phyloP scores from a whole-genome alignment of 2,329 filamentous ascomycete genomes.

The Achaetomium macrosporum region DNA sequence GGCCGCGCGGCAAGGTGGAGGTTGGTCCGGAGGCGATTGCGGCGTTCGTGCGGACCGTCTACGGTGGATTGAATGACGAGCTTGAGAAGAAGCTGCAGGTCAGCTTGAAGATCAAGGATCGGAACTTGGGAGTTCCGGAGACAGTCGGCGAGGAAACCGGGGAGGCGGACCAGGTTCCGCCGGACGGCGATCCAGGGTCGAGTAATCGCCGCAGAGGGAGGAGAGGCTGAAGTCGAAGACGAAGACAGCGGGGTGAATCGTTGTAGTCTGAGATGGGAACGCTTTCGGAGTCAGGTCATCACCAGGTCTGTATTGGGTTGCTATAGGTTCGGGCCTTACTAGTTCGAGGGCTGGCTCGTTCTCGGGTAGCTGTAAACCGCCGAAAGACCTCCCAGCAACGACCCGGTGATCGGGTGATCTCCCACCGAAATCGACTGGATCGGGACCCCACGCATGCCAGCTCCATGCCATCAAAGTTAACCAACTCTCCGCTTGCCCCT shows the following conservation, averaged over 20 bases:
- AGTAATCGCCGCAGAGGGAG: constrained; percentile 16
- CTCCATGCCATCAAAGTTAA: not conserved
- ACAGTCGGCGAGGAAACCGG: constrained; percentile 11
- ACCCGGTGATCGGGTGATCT: not conserved
- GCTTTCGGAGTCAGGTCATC: constrained; percentile 11
- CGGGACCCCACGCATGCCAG: not conserved
- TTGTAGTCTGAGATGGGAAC: not conserved
- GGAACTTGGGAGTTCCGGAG: constrained; percentile 18
- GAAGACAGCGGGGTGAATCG: constrained; percentile 13
- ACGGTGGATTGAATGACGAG: constrained; percentile 48
- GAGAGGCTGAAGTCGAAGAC: constrained; percentile 13
- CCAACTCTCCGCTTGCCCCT: not conserved
- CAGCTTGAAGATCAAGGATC: constrained; percentile 51
- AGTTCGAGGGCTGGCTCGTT: not conserved
- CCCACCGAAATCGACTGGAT: not conserved
- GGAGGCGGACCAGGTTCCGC: constrained; percentile 6
- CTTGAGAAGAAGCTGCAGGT: constrained; percentile 54
- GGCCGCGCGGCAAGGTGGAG: constrained; percentile 79
- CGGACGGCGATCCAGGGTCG: constrained; percentile 18
- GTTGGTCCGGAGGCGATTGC: constrained; percentile 71
- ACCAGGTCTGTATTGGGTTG: not conserved
- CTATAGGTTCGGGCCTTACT: constrained; percentile 4
- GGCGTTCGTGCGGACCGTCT: constrained; percentile 59
- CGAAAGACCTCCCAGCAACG: not conserved
- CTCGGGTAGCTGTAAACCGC: not conserved